Evolutionary conservation across 2,329 filamentous ascomycete genomes (phyloP).

Genomic region (Xenosphaeropsis pyriputrescens): DNA sequence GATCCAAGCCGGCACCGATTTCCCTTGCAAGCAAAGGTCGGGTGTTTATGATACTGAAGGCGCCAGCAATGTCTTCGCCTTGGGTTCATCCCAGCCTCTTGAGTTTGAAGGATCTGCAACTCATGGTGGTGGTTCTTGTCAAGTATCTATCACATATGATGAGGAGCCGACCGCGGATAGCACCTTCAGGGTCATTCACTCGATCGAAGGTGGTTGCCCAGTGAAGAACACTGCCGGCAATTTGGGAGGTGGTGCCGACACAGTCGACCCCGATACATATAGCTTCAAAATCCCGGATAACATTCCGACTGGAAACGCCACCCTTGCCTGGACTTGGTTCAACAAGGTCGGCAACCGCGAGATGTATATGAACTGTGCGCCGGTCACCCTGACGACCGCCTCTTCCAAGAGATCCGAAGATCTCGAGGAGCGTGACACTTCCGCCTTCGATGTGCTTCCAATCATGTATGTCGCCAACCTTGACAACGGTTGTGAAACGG

Average conservation of each 20-base stretch:
- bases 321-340: constrained; percentile 87
- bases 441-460: constrained; percentile 48
- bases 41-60: constrained; percentile 30
- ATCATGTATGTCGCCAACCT: constrained; percentile 64
- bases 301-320: constrained; percentile 62
- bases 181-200: constrained; percentile 81
- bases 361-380: constrained; percentile 95
- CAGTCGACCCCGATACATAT: constrained; percentile 39
- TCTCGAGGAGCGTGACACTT: constrained; percentile 20
- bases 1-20: constrained; percentile 42
- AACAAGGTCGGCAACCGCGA: constrained; percentile 88
- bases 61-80: constrained; percentile 41
- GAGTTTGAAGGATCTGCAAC: constrained; percentile 57
- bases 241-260: constrained; percentile 29
- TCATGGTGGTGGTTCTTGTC: constrained; percentile 88
- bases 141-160: constrained; percentile 76
- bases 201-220: constrained; percentile 76
- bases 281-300: constrained; percentile 57
- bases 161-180: constrained; percentile 47
- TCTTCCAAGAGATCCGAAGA: constrained; percentile 24
- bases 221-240: constrained; percentile 42
- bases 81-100: constrained; percentile 48
- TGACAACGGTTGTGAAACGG: constrained; percentile 37
- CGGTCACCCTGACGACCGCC: constrained; percentile 45
- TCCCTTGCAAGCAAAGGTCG: constrained; percentile 64